Base-by-base conservation (phyloP, 495 filamentous ascomycete species). In the Glarea lozoyensis region DNA sequence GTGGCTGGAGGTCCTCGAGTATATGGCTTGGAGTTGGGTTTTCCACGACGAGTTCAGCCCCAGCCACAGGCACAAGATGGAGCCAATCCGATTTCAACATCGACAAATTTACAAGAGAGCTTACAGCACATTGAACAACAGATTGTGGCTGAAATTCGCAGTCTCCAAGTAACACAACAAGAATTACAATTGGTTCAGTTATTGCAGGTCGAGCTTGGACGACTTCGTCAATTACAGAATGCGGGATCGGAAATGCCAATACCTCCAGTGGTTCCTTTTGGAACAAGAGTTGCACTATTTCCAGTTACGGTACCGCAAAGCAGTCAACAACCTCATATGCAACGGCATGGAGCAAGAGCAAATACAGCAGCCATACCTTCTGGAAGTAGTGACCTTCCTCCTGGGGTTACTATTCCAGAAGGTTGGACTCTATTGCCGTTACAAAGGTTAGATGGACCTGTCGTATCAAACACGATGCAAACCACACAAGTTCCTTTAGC, bases 361-460 rank as follows among this genome's bases (percentile, higher is more conserved):
- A 58, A 64, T 21, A 60, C 64, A 16, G 49, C 63, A 16, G 60
- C 76, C 6, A 69, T 88, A 42, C 67, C 70, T 17, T 61, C 82
- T 11, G 83, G 81, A 15, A 80, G 85, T 54, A 56, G 75, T 17
- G 76, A 82, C 31, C 64, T 90, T 15, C 86, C 86, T 2, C 73
- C 79, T 29, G 85, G 86, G 7, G 65, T 90, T 11, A 73, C 62
- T 10, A 74, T 93, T 21, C 86, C 86, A 2, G 66, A 72, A 30
- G 86, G 86, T 5, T 93, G 86, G 86, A 79, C 76, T 17, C 57
- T 93, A 20, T 62, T 83, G 23, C 83, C 83, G 40, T 67, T 88
- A 10, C 72, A 82, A 29, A 67, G 80, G 12, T 42, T 76, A 13
- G 67, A 73, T n/a, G 62, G 61, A 10, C 60, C 52, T 20, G 25